Base-by-base conservation (phyloP, 1,139 yeast species). In the Debaryomycetaceae sp. region DNA sequence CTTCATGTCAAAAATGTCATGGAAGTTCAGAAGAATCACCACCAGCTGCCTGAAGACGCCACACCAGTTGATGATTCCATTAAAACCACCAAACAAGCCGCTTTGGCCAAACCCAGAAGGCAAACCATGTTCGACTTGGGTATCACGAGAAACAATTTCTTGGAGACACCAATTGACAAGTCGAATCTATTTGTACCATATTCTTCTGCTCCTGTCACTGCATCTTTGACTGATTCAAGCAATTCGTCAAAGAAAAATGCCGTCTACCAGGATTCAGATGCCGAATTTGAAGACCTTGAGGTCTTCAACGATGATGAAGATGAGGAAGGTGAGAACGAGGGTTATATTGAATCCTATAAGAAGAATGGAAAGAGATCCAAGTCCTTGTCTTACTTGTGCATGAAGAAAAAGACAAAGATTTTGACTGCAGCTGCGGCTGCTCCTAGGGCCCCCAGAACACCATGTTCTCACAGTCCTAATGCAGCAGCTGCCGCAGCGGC, bases 401-500 rank as follows among this genome's bases (percentile, higher is more conserved):
- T 66, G 36, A 65, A 67, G 45, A 80, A 80, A 53, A 78, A 75
- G 53, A 65, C 75, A 36, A 76, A 77, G 51, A 63, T 65, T 42
- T 56, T 83, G 40, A 83, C 89, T n/a, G 87, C 87, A 29, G 91
- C 91, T 15, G 88, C 89, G 13, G 88, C 87, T 26, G 87, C 91
- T 33, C 92, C 91, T 43, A 70, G 91, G 52, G 78, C 84, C n/a
- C 83, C 87, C 15, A 75, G 78, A 47, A 67, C 77, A 29, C 75
- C 82, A 5, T 65, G 78, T 48, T 69, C 76, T 16, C 83, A 71
- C 48, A 68, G 78, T 39, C 81, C 84, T 9, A 70, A 72, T 49
- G 85, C 85, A 6, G 83, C 83, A 18, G 85, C 84, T 14, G 85
- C 86, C 1, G 85, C 83, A 29, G 87, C 88, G 37, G 87, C 86